Base-by-base conservation (phyloP, 2,329 filamentous ascomycete genomes). In the Thelonectria blattea region DNA sequence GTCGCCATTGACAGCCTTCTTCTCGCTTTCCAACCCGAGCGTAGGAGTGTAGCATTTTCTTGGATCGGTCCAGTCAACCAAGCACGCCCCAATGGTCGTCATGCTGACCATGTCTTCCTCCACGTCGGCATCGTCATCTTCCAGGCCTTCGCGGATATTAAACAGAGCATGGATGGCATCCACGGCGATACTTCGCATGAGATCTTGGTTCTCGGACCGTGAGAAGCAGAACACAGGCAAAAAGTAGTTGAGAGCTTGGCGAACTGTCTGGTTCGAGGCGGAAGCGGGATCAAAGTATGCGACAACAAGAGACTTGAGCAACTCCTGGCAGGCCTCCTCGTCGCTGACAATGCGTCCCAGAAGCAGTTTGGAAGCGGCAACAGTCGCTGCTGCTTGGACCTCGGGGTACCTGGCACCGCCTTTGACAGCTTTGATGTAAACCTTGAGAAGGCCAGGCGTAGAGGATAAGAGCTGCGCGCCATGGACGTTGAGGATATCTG, bases 31-130 rank as follows among this genome's bases (percentile, higher is more conserved):
- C 60, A 79, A 77, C 1, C 82, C 70, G 1, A 78, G 68, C 5
- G 76, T 80, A 65, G 79, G 83, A 58, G 74, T 83, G 77, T 78
- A 91, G 78, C 79, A 91, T 75, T 96, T 93, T 51, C 94, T 83
- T 39, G 93, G 93, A 74, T 98, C 94, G 0, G 94, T 98, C 95
- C 94, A 98, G 74, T 98, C 94, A 1, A 93, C 87, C 8, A 98
- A 79, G 71, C 93, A 94, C 3, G 91, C 88, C 1, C 91, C 92
- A 59, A 96, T 91, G 3, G 88, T 86, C 45, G 86, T 84, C 65
- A 96, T 84, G 68, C 89, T 88, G 9, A 94, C 91, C 87, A 96
- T 93, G 65, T 88, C 89, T 59, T 91, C 90, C 39, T 86, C 86
- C 11, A 91, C 86, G 52, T 92, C 91, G 17, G 88, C 88, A 50